Percentiles rank a stretch among this genome's conserved stretches.
Conservation (phyloP, 2,329 filamentous ascomycete species). For the Dryadomyces quercus-mongolicae region DNA sequence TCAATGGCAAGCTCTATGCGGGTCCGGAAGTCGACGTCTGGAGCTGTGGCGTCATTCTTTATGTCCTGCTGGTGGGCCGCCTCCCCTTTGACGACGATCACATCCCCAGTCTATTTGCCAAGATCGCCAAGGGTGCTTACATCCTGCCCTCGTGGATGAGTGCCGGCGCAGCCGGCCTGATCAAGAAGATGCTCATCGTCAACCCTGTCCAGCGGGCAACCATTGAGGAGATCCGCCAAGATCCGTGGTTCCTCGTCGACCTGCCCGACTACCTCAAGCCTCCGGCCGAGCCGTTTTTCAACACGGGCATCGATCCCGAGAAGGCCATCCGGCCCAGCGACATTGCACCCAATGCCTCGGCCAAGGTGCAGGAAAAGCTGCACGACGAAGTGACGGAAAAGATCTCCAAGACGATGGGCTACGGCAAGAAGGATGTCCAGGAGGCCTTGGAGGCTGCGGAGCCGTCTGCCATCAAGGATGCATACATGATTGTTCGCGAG, state of each 20-base stretch:
- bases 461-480: constrained; percentile 96
- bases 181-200: constrained; percentile 88
- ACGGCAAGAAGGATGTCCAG: constrained; percentile 87
- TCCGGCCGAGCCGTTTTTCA: constrained; percentile 81
- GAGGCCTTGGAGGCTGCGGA: constrained; percentile 86
- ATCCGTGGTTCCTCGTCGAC: constrained; percentile 87
- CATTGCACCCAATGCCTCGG: constrained; percentile 66
- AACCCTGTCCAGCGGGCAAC: constrained; percentile 91
- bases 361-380: constrained; percentile 74
- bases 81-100: constrained; percentile 97
- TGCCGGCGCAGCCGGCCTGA: constrained; percentile 66
- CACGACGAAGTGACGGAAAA: constrained; percentile 90
- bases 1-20: constrained; percentile 93
- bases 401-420: constrained; percentile 96
- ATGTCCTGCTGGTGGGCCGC: constrained; percentile 67
- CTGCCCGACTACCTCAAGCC: constrained; percentile 78
- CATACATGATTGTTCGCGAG: constrained; percentile 93
- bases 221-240: constrained; percentile 82
- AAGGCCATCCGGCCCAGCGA: constrained; percentile 77
- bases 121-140: constrained; percentile 91
- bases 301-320: constrained; percentile 87
- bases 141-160: constrained; percentile 87
- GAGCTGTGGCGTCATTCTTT: constrained; percentile 89
- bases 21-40: constrained; percentile 97
- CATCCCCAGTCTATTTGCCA: constrained; percentile 93